A percentile compares a stretch with the other conserved stretches of the same genome.
Conservation (phyloP, 495 filamentous ascomycete genomes). For the Rhizodiscina lignyota region DNA sequence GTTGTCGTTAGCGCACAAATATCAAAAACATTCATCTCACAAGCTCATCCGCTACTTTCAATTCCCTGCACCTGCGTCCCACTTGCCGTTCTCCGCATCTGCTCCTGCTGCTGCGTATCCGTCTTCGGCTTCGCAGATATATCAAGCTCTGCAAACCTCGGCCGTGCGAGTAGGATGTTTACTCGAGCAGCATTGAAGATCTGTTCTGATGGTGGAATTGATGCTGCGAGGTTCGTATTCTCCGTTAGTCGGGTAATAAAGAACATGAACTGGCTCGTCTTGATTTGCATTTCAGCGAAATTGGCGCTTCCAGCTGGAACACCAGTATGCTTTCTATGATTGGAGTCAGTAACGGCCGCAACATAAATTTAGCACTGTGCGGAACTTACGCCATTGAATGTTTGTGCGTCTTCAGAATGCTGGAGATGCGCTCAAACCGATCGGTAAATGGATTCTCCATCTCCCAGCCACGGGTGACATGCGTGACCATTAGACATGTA, state of each 20-base stretch:
- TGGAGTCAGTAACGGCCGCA: not conserved
- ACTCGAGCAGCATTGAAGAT: constrained; percentile 76
- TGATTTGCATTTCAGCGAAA: constrained; percentile 50
- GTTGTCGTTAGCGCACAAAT: too few relatives aligned
- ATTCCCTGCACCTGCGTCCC: too few relatives aligned
- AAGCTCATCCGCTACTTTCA: too few relatives aligned
- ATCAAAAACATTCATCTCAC: too few relatives aligned
- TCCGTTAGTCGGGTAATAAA: constrained; percentile 87
- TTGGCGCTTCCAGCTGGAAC: constrained; percentile 27
- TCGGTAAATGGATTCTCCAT: constrained; percentile 73
- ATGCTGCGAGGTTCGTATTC: constrained; percentile 88
- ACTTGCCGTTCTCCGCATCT: not conserved
- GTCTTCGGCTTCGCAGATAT: constrained; percentile 14
- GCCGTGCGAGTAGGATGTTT: constrained; percentile 71
- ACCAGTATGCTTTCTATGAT: constrained; percentile 19
- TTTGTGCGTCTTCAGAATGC: constrained; percentile 96
- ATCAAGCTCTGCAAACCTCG: constrained; percentile 47
- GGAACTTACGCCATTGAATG: constrained; percentile 44
- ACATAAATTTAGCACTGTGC: constrained; percentile 8
- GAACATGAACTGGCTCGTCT: constrained; percentile 65
- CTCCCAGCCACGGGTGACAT: constrained; percentile 57
- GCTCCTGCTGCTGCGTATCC: constrained; percentile 6
- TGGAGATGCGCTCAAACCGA: constrained; percentile 83
- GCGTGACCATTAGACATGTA: constrained; percentile 84
- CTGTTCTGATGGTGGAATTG: constrained; percentile 74